Conservation (phyloP, 2,329 filamentous ascomycete species). For the Calonectria ilicicola region DNA sequence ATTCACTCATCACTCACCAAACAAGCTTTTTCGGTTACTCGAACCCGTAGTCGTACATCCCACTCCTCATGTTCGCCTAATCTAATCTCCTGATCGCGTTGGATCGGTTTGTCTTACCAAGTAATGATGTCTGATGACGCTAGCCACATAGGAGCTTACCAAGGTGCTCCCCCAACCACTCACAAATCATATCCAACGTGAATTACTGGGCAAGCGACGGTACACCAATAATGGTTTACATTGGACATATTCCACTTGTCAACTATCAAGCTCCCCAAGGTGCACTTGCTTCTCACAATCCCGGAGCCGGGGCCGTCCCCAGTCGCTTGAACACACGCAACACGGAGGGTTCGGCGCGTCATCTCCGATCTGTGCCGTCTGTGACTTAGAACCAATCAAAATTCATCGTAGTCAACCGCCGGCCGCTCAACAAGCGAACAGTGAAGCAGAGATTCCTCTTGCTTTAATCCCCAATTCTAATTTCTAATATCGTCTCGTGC, state of each 20-base stretch:
- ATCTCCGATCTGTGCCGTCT: conserved; percentile 2
- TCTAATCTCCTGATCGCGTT: neutral
- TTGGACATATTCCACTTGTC: neutral
- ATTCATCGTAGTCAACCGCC: neutral
- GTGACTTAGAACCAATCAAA: conserved; percentile 13
- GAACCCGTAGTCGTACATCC: neutral
- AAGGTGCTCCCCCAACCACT: neutral
- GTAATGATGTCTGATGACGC: neutral
- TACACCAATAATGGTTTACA: neutral
- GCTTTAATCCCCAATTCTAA: neutral
- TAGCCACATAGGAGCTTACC: neutral
- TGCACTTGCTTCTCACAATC: neutral
- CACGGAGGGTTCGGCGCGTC: conserved; percentile 3
- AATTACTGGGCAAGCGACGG: neutral
- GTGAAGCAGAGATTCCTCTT: neutral
- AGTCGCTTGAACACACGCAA: neutral
- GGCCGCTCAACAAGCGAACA: neutral
- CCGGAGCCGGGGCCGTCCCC: neutral
- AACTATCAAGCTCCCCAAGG: too few relatives aligned
- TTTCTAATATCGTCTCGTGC: neutral
- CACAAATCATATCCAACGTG: neutral
- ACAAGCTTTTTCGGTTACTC: neutral
- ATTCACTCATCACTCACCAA: conserved; percentile 5
- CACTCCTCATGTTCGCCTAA: neutral
- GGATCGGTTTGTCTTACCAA: neutral